These are phyloP conservation scores for Penicillium salamii DNA, from an alignment of 495 filamentous ascomycete species.

Conservation along the genomic window DNA sequence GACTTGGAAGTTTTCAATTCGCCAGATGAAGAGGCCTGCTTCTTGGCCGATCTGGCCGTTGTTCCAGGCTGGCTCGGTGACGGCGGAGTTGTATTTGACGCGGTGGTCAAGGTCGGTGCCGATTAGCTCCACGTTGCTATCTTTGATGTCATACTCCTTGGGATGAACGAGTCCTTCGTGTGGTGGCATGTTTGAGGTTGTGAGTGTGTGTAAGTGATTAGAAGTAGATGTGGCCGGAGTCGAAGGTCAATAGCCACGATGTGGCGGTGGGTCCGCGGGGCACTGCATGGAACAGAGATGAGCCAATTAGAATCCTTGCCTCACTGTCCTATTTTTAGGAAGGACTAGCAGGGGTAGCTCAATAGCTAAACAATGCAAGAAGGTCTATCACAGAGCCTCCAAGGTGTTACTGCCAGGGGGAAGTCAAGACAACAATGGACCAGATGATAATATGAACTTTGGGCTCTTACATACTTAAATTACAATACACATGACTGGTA, in stretches of 20 bases:
- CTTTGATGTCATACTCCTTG: constrained; percentile 59
- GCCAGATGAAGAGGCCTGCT: constrained; percentile 55
- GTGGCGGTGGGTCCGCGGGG: constrained; percentile 11
- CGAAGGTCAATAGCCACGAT: not conserved
- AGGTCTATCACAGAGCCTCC: too few relatives aligned
- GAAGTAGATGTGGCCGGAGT: not conserved
- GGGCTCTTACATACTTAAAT: too few relatives aligned
- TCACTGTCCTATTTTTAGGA: constrained; percentile 1
- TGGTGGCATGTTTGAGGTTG: constrained; percentile 45
- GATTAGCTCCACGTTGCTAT: constrained; percentile 62
- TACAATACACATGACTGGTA: too few relatives aligned
- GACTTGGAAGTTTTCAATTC: constrained; percentile 61
- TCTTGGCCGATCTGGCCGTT: constrained; percentile 44
- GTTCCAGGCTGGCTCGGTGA: constrained; percentile 61
- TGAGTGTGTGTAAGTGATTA: not conserved
- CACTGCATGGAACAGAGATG: not conserved
- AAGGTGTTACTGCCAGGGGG: too few relatives aligned
- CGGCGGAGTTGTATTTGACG: constrained; percentile 60
- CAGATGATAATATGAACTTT: too few relatives aligned
- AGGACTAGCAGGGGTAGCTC: too few relatives aligned
- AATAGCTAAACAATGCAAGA: too few relatives aligned
- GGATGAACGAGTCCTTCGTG: constrained; percentile 54
- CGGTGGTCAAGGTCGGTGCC: constrained; percentile 57
- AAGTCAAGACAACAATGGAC: too few relatives aligned
- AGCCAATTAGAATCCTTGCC: constrained; percentile 1